Evolutionary conservation across 139 green algal genomes (phyloP), one percentile per base, ranked within the genome.

Genomic region (Chlamydomonas asymmetrica): DNA sequence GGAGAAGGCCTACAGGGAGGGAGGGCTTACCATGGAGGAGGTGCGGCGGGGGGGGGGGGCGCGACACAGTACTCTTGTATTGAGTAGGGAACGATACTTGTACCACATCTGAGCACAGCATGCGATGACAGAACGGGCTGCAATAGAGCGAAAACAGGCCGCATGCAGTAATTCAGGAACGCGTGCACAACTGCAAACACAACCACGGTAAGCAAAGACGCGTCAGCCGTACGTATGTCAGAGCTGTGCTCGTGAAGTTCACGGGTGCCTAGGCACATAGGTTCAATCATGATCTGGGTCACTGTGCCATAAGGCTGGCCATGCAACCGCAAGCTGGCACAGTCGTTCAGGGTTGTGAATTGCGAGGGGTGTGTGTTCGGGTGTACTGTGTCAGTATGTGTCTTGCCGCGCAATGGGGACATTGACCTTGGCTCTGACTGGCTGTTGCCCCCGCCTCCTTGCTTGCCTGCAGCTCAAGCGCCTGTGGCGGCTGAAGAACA

Each of bases 401-500:
- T 29, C 52, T 22, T 31, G 32, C 9, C 32, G 16, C 13, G 10
- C 52, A 31, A 9, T 23, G 20, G n/a, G n/a, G n/a, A n/a, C n/a
- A n/a, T n/a, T n/a, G n/a, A n/a, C n/a, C n/a, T 27, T 23, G 20
- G 16, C 52, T 27, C 16, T 9, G 32, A 9, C 16, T 62, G 60
- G 4, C 60, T 25, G 1, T 35, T 27, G 16, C 37, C 35, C 35
- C 22, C 2, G 37, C 37, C 3, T 48, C 35, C 10, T 2, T 79
- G 34, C 35, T 52, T 38, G 6, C 3, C 35, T 48, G 48, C 78
- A 91, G 86, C 59, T 88, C 29, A 66, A 82, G 56, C 76, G 86
- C 4, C n/a, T 91, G 43, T 88, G 74, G 64, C 72, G 84, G 37
- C 68, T 87, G n/a, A 85, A 87, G 75, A 91, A 91, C 84, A 91